These are phyloP conservation scores for Flaveria linearis DNA, from an alignment of 129 eudicot species.

Conservation along the genomic window DNA sequence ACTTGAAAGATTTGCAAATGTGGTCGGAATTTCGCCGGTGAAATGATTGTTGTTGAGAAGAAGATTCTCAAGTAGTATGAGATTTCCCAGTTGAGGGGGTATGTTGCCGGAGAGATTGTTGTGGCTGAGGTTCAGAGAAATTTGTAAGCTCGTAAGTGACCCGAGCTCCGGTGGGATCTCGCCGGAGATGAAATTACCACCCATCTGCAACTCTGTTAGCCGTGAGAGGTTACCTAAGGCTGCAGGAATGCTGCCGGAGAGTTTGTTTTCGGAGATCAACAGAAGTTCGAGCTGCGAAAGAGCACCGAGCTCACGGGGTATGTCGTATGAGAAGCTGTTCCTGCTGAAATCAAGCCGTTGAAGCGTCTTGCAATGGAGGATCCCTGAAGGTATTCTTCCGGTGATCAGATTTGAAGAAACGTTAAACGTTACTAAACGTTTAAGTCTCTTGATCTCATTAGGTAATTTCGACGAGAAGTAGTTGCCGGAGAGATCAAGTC, in stretches of 20 bases:
- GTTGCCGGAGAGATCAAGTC: conserved; percentile 84
- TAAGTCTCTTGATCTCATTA: conserved; percentile 59
- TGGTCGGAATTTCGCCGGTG: conserved; percentile 75
- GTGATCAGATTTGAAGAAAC: conserved; percentile 69
- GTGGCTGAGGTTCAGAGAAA: conserved; percentile 76
- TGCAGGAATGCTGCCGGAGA: conserved; percentile 70
- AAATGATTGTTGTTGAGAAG: conserved; percentile 68
- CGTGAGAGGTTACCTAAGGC: conserved; percentile 78
- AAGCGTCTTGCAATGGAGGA: conserved; percentile 71
- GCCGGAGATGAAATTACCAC: conserved; percentile 78
- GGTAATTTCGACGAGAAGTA: conserved; percentile 65
- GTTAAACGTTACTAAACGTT: conserved; percentile 69
- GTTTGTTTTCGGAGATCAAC: conserved; percentile 71
- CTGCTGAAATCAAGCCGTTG: conserved; percentile 88
- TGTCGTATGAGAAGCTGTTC: conserved; percentile 53
- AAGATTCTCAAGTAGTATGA: conserved; percentile 72
- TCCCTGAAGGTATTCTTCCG: conserved; percentile 66
- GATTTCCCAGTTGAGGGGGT: conserved; percentile 79
- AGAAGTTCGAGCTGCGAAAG: conserved; percentile 79
- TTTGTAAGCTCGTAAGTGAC: conserved; percentile 74
- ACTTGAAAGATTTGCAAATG: conserved; percentile 80
- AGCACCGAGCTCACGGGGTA: conserved; percentile 69
- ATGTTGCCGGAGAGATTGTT: conserved; percentile 77
- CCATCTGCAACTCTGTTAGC: conserved; percentile 87
- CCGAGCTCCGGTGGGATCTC: conserved; percentile 79